Evolutionary conservation across 176 grass and related monocot species (phyloP), one percentile per base, ranked within the genome.

Genomic region (Carex kokanica): DNA sequence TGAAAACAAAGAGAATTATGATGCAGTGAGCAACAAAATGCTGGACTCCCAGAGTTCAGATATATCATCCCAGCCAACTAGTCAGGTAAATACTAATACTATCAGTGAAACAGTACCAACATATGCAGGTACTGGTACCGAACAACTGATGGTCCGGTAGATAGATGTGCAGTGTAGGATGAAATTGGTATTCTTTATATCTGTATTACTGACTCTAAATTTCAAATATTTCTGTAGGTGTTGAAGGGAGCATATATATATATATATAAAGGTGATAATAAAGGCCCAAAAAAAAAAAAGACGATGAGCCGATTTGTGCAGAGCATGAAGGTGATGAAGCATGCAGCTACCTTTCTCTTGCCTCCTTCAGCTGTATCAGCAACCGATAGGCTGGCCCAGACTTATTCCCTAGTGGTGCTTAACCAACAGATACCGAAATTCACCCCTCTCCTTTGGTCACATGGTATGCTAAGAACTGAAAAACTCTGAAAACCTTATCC

Each of bases 361-460:
- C 89, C 87, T 27, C 84, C 84, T 80, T 38, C 88, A 64, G 49
- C 51, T 72, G 77, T 71, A 64, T 23, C 92, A 73, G 71, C 85
- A 52, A 81, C 81, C 2, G 13, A 51, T 64, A 29, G 21, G 11
- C 77, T 80, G 80, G 70, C 64, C 78, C 85, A 83, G 84, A 94
- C 71, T 17, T 86, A 87, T 78, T 83, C 83, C 84, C 71, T 94
- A 56, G 92, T 94, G 69, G 92, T 94, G 72, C 92, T 94, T 80
- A 94, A 94, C 85, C 92, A 94, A 65, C 83, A 89, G 14, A 87
- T 94, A 83, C 92, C 92, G 20, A 83, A 86, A 60, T 91, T 88
- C 83, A 83, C 78, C 51, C 89, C 92, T 71, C 92, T 71, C 32
- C 87, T 94, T 27, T 89, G 92, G 92, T 56, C 71, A 81, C 92